phyloP scores from a whole-genome alignment of 2,329 filamentous ascomycete species.

The Fusarium verticillioides region DNA sequence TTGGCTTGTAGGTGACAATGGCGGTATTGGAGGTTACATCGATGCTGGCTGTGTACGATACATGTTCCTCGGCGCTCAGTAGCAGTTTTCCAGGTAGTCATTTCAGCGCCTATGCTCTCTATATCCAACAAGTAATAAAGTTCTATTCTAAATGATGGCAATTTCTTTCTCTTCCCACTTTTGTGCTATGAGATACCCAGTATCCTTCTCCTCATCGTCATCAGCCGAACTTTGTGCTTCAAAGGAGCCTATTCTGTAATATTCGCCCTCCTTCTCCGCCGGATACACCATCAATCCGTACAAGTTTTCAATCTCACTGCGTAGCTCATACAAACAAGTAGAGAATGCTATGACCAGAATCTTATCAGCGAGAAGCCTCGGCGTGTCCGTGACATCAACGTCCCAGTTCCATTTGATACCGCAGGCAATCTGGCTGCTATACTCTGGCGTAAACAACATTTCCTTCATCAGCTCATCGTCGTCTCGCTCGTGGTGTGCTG shows the following conservation, averaged over 20 bases:
- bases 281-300: not conserved
- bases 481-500: fast-evolving
- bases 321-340: fast-evolving
- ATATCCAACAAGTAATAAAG: no score
- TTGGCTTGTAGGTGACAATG: not conserved
- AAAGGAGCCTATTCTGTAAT: not conserved
- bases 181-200: fast-evolving
- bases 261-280: not conserved
- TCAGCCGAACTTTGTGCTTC: not conserved
- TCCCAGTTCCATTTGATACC: not conserved
- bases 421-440: no score
- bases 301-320: fast-evolving
- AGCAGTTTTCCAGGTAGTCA: fast-evolving
- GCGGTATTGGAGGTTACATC: not conserved
- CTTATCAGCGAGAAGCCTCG: not conserved
- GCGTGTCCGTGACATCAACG: not conserved
- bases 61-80: not conserved
- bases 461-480: fast-evolving
- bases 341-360: not conserved
- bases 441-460: no score
- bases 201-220: fast-evolving
- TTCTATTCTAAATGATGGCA: no score
- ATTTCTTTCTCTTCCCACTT: not conserved
- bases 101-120: fast-evolving
- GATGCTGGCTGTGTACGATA: not conserved